Base-by-base conservation (phyloP, 169 alveolate genomes). In the Theileria sp. region DNA sequence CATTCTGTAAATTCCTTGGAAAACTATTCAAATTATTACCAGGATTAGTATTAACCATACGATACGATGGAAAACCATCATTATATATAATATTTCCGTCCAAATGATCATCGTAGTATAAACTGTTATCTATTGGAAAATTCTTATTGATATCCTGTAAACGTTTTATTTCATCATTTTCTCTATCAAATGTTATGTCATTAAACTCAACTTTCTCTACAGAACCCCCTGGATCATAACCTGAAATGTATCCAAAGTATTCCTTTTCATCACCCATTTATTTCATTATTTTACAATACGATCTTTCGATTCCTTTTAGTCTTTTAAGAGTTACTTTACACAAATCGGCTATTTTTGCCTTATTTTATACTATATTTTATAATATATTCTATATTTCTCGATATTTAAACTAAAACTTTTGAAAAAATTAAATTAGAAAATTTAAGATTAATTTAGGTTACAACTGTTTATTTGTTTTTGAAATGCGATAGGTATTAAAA, bases 31-130 rank as follows among this genome's bases (percentile, higher is more conserved):
- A 7, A 15, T 44, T 44, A 44, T 44, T 44, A 44, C 54, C 17
- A 7, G 54, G 8, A 44, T 44, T 44, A 21, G 58, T 66, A 38
- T 21, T 44, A 38, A 66, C 58, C 75, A 66, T 66, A 17, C 58
- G 75, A 38, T 66, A 58, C 30, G 67, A 58, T 19, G 67, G 67
- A 25, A 21, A 58, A 3, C 67, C 67, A 25, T 58, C 26, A 25
- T 58, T 58, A 25, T 58, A 58, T 21, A 58, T 58, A 19, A 58
- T 19, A 25, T 58, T 58, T 25, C 36, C 26, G 0, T 58, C 67
- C 5, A 58, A 25, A 8, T 58, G 54, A 44, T 44, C 38, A 30
- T 61, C 38, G n/a, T 61, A 61, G 69, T 30, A 61, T 13, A 61
- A 61, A 28, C 38, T 61, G 69, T 30, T 13, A 10, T 8, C 8